Percentiles rank a stretch among this genome's conserved stretches.
These are phyloP conservation scores for Boletellus sp. DNA, from an alignment of 768 basidiomycete genomes.

Conservation along the genomic window DNA sequence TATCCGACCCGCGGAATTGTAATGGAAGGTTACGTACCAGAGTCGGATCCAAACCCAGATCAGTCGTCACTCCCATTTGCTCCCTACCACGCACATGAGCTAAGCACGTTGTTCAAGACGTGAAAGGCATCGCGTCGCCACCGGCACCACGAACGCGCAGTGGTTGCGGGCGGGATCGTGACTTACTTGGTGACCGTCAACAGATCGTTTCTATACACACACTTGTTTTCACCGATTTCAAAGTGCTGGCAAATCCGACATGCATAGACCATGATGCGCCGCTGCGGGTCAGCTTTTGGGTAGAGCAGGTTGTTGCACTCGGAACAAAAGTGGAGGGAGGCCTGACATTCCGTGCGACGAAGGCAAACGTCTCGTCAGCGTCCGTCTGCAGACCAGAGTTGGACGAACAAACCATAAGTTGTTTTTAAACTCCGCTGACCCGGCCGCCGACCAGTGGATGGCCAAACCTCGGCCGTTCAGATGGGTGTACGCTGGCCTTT, in stretches of 20 bases:
- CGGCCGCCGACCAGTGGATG: slow-evolving; percentile 5
- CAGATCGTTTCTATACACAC: slow-evolving; percentile 92
- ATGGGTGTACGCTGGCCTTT: slow-evolving; percentile 21
- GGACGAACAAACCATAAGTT: slow-evolving; percentile 30
- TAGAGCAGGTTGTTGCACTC: slow-evolving; percentile 96
- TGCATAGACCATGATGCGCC: slow-evolving; percentile 83
- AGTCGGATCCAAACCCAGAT: slow-evolving; percentile 86
- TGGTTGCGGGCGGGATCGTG: neutral
- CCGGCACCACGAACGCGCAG: slow-evolving; percentile 2
- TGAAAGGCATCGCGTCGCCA: slow-evolving; percentile 8
- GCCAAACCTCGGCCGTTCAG: slow-evolving; percentile 13
- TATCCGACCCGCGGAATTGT: neutral
- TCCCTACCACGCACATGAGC: slow-evolving; percentile 53
- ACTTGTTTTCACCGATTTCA: slow-evolving; percentile 81
- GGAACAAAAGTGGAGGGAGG: slow-evolving; percentile 85
- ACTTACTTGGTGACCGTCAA: slow-evolving; percentile 87
- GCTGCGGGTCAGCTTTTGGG: slow-evolving; percentile 84
- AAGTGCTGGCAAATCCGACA: slow-evolving; percentile 89
- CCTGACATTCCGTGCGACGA: slow-evolving; percentile 38
- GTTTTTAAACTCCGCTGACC: slow-evolving; percentile 28
- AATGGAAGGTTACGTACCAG: slow-evolving; percentile 46
- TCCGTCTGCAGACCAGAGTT: slow-evolving; percentile 1
- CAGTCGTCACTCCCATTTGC: slow-evolving; percentile 86
- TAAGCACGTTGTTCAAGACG: neutral
- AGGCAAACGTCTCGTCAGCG: slow-evolving; percentile 15